phyloP scores from a whole-genome alignment of 352 stramenopile genomes.

The Phytophthora parvispora region DNA sequence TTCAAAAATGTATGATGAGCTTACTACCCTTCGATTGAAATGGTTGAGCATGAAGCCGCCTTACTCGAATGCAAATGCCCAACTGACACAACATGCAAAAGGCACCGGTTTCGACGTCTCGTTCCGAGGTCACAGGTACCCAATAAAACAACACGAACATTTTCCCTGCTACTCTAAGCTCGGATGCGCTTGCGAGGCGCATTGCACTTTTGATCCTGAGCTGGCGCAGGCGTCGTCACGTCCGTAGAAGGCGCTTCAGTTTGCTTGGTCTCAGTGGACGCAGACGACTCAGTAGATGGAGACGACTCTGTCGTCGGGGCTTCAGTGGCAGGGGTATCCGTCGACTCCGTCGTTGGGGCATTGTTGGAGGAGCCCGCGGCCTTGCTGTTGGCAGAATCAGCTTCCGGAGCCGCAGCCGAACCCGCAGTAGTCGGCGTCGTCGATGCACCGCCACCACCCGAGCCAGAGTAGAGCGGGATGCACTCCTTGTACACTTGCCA shows the following conservation, averaged over 20 bases:
- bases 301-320: slow-evolving; percentile 1
- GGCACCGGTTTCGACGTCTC: no score
- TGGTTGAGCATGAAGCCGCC: no score
- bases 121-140: no score
- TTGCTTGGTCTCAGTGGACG: not conserved
- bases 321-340: slow-evolving; percentile 9
- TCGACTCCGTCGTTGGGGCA: slow-evolving; percentile 5
- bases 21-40: no score
- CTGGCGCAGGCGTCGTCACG: not conserved
- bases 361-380: slow-evolving; percentile 4
- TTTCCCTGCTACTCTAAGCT: not conserved
- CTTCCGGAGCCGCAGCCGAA: slow-evolving; percentile 13
- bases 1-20: no score
- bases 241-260: slow-evolving; percentile 18
- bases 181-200: slow-evolving; percentile 19
- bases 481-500: slow-evolving; percentile 61
- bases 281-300: not conserved
- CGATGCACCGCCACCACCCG: not conserved
- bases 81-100: no score
- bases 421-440: slow-evolving; percentile 15
- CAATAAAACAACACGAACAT: not conserved
- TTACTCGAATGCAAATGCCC: no score
- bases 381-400: slow-evolving; percentile 1
- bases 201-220: slow-evolving; percentile 23
- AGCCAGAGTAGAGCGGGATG: slow-evolving; percentile 32